Evolutionary conservation across 208 protist genomes (phyloP).

Genomic region (Trypanosomatidae sp.): DNA sequence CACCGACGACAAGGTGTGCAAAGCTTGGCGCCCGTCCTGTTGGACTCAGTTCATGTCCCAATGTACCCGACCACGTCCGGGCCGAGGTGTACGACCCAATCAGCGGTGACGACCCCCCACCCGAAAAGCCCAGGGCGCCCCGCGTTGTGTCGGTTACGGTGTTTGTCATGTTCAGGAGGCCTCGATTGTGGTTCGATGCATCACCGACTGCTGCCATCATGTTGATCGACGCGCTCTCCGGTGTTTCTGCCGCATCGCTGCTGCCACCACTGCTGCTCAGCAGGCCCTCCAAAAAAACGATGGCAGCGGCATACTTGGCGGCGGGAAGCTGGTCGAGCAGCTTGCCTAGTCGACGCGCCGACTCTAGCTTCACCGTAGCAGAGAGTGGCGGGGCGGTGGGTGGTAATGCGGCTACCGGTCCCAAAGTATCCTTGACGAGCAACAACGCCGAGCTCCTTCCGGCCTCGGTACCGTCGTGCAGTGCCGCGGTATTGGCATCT

Average conservation of each 20-base stretch:
- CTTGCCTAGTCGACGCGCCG: conserved; percentile 27
- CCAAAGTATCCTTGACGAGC: not conserved
- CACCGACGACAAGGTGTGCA: not conserved
- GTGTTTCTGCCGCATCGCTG: conserved; percentile 7
- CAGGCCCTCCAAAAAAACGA: conserved; percentile 68
- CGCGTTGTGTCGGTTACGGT: not conserved
- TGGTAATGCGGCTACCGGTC: not conserved
- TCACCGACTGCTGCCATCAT: conserved; percentile 18
- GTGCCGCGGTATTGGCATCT: not conserved
- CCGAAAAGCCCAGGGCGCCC: not conserved
- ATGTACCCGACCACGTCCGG: conserved; percentile 8
- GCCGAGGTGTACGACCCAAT: not conserved
- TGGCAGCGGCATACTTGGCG: conserved; percentile 45
- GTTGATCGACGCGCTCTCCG: conserved; percentile 18
- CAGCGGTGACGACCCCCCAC: conserved; percentile 8
- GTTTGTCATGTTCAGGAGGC: conserved; percentile 1
- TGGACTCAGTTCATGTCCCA: conserved; percentile 7
- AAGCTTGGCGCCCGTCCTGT: conserved; percentile 2
- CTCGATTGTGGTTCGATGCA: conserved; percentile 10
- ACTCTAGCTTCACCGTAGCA: conserved; percentile 13
- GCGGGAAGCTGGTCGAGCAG: conserved; percentile 52
- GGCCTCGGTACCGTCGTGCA: conserved; percentile 2
- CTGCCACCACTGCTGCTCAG: conserved; percentile 21
- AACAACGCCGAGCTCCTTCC: not conserved
- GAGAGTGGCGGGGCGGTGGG: conserved; percentile 9